Percentiles rank a stretch among this genome's conserved stretches.
Evolutionary conservation across 2,329 filamentous ascomycete genomes (phyloP).

Genomic region (Bipolaris sorokiniana): DNA sequence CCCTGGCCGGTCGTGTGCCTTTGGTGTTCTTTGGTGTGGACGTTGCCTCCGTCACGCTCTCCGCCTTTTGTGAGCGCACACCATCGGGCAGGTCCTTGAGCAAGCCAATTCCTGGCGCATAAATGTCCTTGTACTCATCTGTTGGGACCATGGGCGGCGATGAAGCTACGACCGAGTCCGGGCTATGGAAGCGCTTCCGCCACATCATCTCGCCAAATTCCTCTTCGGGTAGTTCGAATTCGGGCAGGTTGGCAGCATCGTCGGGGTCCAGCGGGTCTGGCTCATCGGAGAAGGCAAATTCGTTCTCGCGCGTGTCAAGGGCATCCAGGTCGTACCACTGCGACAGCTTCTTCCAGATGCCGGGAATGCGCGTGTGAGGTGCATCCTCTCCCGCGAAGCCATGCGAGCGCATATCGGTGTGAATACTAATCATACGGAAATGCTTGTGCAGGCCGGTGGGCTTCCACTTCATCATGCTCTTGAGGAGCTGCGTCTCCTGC

Average conservation of each 20-base stretch:
- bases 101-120: constrained; percentile 41
- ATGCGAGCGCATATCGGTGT: constrained; percentile 47
- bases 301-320: constrained; percentile 81
- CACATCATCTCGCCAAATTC: constrained; percentile 54
- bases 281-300: constrained; percentile 61
- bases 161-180: constrained; percentile 34
- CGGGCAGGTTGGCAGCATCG: constrained; percentile 39
- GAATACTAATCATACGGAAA: constrained; percentile 59
- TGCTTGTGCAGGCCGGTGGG: constrained; percentile 76
- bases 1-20: constrained; percentile 34
- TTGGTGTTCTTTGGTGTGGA: constrained; percentile 41
- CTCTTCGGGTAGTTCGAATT: constrained; percentile 54
- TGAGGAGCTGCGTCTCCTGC: constrained; percentile 90
- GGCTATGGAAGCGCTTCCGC: constrained; percentile 46
- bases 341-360: constrained; percentile 88
- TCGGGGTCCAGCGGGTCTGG: constrained; percentile 58
- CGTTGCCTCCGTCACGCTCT: constrained; percentile 38
- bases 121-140: constrained; percentile 43
- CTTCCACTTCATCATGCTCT: constrained; percentile 92
- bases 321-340: constrained; percentile 84
- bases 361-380: constrained; percentile 83
- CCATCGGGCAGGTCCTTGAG: constrained; percentile 41
- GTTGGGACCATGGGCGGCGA: constrained; percentile 41
- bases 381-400: constrained; percentile 74
- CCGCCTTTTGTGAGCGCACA: constrained; percentile 35